Base-by-base conservation (phyloP, 495 filamentous ascomycete genomes). In the Penicillium crystallinum region DNA sequence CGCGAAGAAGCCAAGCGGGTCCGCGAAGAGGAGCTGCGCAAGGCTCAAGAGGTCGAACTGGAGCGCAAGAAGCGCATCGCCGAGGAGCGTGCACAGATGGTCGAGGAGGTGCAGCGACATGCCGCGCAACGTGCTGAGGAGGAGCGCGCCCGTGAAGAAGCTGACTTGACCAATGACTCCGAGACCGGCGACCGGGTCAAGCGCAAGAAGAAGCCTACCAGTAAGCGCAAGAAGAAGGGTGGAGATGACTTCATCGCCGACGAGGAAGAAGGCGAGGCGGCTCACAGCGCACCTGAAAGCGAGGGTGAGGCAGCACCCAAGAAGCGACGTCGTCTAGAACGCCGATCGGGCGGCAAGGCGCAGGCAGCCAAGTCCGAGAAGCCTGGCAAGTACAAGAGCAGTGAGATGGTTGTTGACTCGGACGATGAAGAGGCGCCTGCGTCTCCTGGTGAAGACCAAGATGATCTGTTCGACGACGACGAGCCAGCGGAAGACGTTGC, bases 111-210 rank as follows among this genome's bases (percentile, higher is more conserved):
- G 44, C 79, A 89, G 43, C 80, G 81, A 39, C 73, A 88, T 18
- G 89, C 86, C 0, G 80, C 82, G 54, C 70, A 78, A 56, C 79
- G 90, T 36, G 79, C 76, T 1, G 89, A 88, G 50, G 89, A 92
- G 54, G 89, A 96, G 41, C 72, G 77, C 43, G 68, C 72, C 19
- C 75, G 82, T 17, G 77, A 85, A 56, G 84, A 85, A 51, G 86
- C 84, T 9, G 87, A 88, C 54, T 72, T 83, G 59, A 91, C 84
- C 5, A 87, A 79, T 6, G 91, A 91, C 63, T 78, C 70, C 25
- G 89, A 90, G 65, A 92, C 84, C 0, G 87, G 88, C 17, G 84
- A 90, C 50, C 79, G 83, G 65, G 78, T 86, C 27, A 91, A 88
- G 77, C 73, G 84, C 54, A 85, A 81, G 67, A 86, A 82, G 74